Base-by-base conservation (phyloP, 1,139 yeast species). In the Hyphopichia burtonii region DNA sequence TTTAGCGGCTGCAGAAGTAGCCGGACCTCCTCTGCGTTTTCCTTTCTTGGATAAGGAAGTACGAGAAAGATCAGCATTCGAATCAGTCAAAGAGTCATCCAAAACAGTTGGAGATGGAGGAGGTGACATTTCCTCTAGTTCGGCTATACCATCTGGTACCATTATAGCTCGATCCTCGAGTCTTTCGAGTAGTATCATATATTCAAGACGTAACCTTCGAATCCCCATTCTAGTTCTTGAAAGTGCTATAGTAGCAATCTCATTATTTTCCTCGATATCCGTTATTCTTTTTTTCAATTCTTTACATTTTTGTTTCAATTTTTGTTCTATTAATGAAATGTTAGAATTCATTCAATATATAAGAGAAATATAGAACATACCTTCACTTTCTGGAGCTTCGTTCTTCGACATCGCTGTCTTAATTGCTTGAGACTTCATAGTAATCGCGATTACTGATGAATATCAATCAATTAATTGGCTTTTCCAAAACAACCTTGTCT, bases 251-350 rank as follows among this genome's bases (percentile, higher is more conserved):
- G 91, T 78, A 41, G 90, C 80, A 8, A 82, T 68, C 56, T 89
- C 95, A 61, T 93, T 94, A 58, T 82, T 82, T 41, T 80, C 83
- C 56, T 91, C 96, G 33, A 91, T 76, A 51, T 86, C 90, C 12
- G 72, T 69, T 37, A 93, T 83, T 54, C 94, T 76, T 50, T 77
- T 76, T 58, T 85, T 82, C 53, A 91, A 71, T 40, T 86, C 94
- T 51, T 74, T 73, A 59, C 93, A 85, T 61, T 84, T 84, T 51
- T 78, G 80, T 51, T 75, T 76, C 49, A 72, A 66, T 41, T 69
- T 63, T 50, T 70, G 71, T 46, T 72, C 79, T 66, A 41, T 9
- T 11, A 5, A 20, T 16, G 12, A 16, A 17, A 32, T 14, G 49
- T 49, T 50, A 51, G 48, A 48, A 25, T 10, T 17, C 31, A 9